Evolutionary conservation across 2,329 filamentous ascomycete genomes (phyloP), one percentile per base, ranked within the genome.

Genomic region (Aspergillus arachidicola): DNA sequence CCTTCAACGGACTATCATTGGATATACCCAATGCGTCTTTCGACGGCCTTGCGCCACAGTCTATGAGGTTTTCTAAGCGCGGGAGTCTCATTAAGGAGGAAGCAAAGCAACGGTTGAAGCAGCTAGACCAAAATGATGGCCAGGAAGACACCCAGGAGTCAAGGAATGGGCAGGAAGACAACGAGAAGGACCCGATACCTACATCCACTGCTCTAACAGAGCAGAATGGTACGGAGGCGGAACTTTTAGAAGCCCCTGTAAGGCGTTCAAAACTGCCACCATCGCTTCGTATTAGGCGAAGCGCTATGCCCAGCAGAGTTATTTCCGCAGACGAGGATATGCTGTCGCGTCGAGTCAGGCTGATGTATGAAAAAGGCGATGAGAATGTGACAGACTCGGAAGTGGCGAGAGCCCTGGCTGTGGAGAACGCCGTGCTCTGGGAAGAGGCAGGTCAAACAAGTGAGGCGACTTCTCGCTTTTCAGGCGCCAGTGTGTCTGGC

Each of bases 271-370:
- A 76, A 32, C 71, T 75, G 3, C 75, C 76, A 34, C 75, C 78
- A 38, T 75, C 78, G 46, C 73, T 76, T 68, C 78, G 73, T 64
- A 77, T 72, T 56, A 73, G 75, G 69, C 78, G 73, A 21, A 66
- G 72, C 36, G 75, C 75, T 58, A 71, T 78, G 12, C 70, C 78
- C 66, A 76, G 76, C 56, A 81, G 86, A 61, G 82, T 84, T 23
- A 81, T 89, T 34, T 89, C 87, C n/a, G 79, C 85, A 2, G 87
- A 89, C 68, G 87, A 89, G 72, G 86, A 87, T 69, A 83, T 85
- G 71, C 78, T 89, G 63, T 89, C 87, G 36, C 83, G 85, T 65
- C 86, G 86, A 66, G 86, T 90, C 41, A 82, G 87, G 34, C 80
- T 85, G 65, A 89, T 89, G 86, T 90, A 89, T 71, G 84, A 86